A percentile compares a stretch with the other conserved stretches of the same genome.
Conservation (phyloP, 805 yeast species). For the Lachancea nothofagi region DNA sequence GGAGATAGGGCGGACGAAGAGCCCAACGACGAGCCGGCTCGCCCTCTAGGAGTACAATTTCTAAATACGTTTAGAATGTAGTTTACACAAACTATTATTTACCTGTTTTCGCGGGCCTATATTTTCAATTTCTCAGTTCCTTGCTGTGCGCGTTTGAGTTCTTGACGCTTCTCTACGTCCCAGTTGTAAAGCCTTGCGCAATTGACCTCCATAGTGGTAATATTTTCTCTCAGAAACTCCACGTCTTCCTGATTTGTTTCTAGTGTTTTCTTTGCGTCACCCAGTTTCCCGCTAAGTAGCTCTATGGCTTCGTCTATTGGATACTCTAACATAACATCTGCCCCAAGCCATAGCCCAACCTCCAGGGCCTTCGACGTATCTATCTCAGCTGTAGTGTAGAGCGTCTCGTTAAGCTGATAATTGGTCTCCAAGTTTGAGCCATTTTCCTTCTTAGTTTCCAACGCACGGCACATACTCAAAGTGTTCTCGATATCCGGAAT, state of each 20-base stretch:
- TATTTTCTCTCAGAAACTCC: slow-evolving; percentile 83
- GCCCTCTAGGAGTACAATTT: slow-evolving; percentile 57
- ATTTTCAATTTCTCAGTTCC: slow-evolving; percentile 9
- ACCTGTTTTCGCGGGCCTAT: slow-evolving; percentile 1
- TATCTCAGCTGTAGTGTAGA: slow-evolving; percentile 76
- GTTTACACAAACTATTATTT: slow-evolving; percentile 1
- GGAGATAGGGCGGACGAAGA: slow-evolving; percentile 26
- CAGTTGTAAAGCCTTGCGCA: slow-evolving; percentile 88
- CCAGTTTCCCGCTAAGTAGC: slow-evolving; percentile 56
- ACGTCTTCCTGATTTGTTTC: slow-evolving; percentile 73
- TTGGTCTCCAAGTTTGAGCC: slow-evolving; percentile 56
- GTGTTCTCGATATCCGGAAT: slow-evolving; percentile 91
- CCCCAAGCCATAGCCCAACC: slow-evolving; percentile 95
- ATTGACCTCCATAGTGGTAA: slow-evolving; percentile 96
- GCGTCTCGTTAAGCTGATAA: slow-evolving; percentile 89
- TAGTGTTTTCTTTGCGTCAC: slow-evolving; percentile 55
- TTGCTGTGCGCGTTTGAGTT: slow-evolving; percentile 34
- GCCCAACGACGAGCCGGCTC: slow-evolving; percentile 52
- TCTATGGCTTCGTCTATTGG: slow-evolving; percentile 82
- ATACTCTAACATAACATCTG: slow-evolving; percentile 94
- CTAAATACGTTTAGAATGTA: slow-evolving; percentile 52
- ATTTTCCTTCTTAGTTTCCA: slow-evolving; percentile 44
- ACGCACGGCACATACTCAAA: slow-evolving; percentile 61
- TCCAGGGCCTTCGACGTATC: slow-evolving; percentile 45
- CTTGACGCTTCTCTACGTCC: slow-evolving; percentile 72